Percentiles rank a stretch among this genome's conserved stretches.
Conservation (phyloP, 805 yeast genomes). For the Clavispora santaluciae region DNA sequence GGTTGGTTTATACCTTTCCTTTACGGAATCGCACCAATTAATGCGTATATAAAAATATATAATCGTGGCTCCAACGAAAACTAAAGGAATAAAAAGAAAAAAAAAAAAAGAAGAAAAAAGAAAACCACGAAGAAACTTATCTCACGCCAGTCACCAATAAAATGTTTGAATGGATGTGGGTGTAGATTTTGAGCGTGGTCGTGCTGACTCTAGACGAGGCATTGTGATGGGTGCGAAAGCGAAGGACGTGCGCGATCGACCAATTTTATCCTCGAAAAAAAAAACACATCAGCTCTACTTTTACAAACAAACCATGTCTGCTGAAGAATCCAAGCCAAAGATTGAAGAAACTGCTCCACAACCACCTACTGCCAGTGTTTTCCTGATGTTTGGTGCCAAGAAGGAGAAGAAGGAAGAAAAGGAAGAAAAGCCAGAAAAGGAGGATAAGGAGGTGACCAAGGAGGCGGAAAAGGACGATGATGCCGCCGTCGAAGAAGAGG, state of each 20-base stretch:
- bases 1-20: neutral
- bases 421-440: constrained; percentile 22
- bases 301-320: constrained; percentile 19
- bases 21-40: neutral
- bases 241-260: constrained; percentile 3
- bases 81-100: no score
- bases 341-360: constrained; percentile 35
- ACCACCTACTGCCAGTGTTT: constrained; percentile 79
- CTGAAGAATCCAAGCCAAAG: constrained; percentile 27
- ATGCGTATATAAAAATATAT: neutral
- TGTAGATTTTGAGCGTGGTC: neutral
- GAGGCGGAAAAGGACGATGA: constrained; percentile 29
- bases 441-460: constrained; percentile 32
- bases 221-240: neutral
- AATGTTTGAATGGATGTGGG: no score
- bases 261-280: constrained; percentile 1
- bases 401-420: constrained; percentile 56
- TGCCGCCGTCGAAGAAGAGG: constrained; percentile 54
- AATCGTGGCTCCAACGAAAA: neutral
- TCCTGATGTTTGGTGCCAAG: constrained; percentile 94
- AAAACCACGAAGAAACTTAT: neutral
- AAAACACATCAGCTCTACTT: neutral
- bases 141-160: neutral
- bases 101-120: neutral
- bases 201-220: neutral